These are phyloP conservation scores for Pseudonectria buxi DNA, from an alignment of 2,329 filamentous ascomycete species.

Conservation along the genomic window DNA sequence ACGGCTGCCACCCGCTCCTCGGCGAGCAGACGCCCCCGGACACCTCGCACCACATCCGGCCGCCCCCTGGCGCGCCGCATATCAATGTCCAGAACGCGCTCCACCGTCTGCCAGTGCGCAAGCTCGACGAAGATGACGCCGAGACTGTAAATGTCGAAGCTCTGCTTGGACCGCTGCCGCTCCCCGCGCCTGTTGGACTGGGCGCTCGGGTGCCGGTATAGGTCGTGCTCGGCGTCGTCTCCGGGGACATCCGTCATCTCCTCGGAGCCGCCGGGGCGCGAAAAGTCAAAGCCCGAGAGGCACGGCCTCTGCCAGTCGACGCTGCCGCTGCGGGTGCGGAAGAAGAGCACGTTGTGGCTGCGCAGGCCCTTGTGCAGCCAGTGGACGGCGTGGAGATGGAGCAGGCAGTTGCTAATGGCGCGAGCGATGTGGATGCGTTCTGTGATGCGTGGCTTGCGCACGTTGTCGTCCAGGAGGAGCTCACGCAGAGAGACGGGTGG, in stretches of 20 bases:
- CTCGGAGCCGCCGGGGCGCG: slow-evolving; percentile 41
- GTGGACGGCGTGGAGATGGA: slow-evolving; percentile 49
- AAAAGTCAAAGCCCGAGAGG: slow-evolving; percentile 49
- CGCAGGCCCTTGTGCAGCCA: slow-evolving; percentile 55
- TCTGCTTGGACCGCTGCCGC: slow-evolving; percentile 37
- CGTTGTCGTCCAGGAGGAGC: slow-evolving; percentile 31
- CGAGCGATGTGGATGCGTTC: slow-evolving; percentile 45
- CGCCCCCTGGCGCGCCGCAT: slow-evolving; percentile 27
- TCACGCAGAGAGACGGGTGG: slow-evolving; percentile 41
- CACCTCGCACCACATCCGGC: slow-evolving; percentile 30
- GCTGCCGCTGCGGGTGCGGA: slow-evolving; percentile 24
- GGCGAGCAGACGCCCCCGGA: slow-evolving; percentile 27
- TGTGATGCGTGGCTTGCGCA: slow-evolving; percentile 42
- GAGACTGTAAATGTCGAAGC: slow-evolving; percentile 46
- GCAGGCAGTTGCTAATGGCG: slow-evolving; percentile 44
- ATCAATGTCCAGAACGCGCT: slow-evolving; percentile 35
- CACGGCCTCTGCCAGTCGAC: slow-evolving; percentile 36
- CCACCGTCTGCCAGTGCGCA: slow-evolving; percentile 44
- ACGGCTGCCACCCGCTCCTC: slow-evolving; percentile 26
- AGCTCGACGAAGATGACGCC: slow-evolving; percentile 48
- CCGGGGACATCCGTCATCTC: slow-evolving; percentile 44
- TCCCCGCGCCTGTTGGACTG: slow-evolving; percentile 29
- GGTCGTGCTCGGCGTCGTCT: slow-evolving; percentile 37
- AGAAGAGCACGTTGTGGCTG: slow-evolving; percentile 48
- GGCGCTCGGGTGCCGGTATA: slow-evolving; percentile 43